Evolutionary conservation across 345 rosid genomes (phyloP).

Genomic region (Gossypium raimondii): DNA sequence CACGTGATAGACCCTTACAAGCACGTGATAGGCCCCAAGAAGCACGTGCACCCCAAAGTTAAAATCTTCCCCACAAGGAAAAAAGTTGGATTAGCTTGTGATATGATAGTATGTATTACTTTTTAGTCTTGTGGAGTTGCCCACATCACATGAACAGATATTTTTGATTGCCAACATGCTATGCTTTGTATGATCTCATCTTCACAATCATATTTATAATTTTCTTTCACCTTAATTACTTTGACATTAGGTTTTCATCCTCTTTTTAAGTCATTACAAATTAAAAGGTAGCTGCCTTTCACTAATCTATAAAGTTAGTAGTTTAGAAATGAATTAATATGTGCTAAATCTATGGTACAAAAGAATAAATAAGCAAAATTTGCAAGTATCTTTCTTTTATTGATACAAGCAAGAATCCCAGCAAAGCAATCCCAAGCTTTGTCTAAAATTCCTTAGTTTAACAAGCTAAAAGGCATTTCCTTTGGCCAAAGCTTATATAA

Average conservation of each 20-base stretch:
- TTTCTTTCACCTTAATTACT: background rate
- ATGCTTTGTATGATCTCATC: no score
- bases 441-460: background rate
- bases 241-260: no score
- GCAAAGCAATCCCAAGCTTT: background rate
- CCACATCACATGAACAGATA: no score
- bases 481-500: background rate
- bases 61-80: no score
- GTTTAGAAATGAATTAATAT: background rate
- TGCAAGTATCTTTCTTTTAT: background rate
- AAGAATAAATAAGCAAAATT: background rate
- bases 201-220: background rate
- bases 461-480: background rate
- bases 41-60: background rate
- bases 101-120: no score
- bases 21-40: conserved; percentile 5
- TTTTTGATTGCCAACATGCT: no score
- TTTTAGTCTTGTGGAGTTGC: background rate
- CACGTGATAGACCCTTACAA: background rate
- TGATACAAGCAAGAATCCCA: background rate
- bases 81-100: background rate
- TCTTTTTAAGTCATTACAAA: background rate
- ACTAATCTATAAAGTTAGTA: background rate
- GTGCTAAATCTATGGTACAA: background rate
- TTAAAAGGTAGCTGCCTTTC: background rate